A percentile compares a stretch with the other conserved stretches of the same genome.
Evolutionary conservation across 129 eudicot species (phyloP).

Genomic region (Saussurea involucrata): DNA sequence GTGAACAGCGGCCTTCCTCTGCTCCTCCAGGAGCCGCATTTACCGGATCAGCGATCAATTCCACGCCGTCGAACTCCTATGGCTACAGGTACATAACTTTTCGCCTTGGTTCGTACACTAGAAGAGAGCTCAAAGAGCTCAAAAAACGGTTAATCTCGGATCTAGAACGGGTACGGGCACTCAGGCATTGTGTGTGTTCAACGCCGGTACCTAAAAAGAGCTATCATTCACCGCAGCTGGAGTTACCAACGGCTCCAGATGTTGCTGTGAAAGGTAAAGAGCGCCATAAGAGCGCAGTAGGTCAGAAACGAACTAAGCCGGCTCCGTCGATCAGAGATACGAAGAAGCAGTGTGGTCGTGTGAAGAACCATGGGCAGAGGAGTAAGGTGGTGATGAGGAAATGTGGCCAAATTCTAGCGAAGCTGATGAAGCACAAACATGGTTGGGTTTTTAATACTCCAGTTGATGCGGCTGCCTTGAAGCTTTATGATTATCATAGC

Average conservation of each 20-base stretch:
- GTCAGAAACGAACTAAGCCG: slow-evolving; percentile 11
- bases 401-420: slow-evolving; percentile 37
- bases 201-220: slow-evolving; percentile 3
- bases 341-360: slow-evolving; percentile 20
- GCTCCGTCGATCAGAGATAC: slow-evolving; percentile 7
- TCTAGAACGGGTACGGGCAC: slow-evolving; percentile 39
- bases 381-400: slow-evolving; percentile 36
- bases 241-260: background rate
- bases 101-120: slow-evolving; percentile 39
- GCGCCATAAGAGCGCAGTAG: background rate
- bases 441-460: slow-evolving; percentile 57
- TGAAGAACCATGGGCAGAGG: slow-evolving; percentile 6
- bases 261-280: background rate
- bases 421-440: slow-evolving; percentile 42
- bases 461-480: slow-evolving; percentile 41
- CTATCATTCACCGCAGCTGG: background rate
- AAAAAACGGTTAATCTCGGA: slow-evolving; percentile 38
- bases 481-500: slow-evolving; percentile 41
- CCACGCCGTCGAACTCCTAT: background rate
- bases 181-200: slow-evolving; percentile 23
- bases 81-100: slow-evolving; percentile 33
- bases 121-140: slow-evolving; percentile 37
- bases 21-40: slow-evolving; percentile 5
- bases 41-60: slow-evolving; percentile 1
- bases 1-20: background rate